Conservation (phyloP, 345 rosid species). For the Bruguiera parviflora region DNA sequence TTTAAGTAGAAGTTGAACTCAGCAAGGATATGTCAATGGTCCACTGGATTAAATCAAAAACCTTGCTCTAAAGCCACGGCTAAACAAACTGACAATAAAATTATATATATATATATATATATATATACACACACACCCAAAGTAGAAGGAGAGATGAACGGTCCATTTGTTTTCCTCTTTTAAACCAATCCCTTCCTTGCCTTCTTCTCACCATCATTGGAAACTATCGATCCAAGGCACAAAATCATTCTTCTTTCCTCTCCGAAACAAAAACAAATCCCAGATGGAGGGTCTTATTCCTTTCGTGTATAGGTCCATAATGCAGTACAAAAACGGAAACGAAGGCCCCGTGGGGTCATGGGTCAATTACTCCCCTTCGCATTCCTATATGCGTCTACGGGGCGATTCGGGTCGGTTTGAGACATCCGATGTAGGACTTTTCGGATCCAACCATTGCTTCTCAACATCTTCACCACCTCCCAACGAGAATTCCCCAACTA, state of each 20-base stretch:
- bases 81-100: slow-evolving; percentile 25
- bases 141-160: neutral
- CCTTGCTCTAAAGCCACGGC: slow-evolving; percentile 44
- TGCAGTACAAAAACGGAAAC: slow-evolving; percentile 51
- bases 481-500: slow-evolving; percentile 28
- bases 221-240: neutral
- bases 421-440: slow-evolving; percentile 37
- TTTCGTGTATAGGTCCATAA: slow-evolving; percentile 27
- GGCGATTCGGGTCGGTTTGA: slow-evolving; percentile 77
- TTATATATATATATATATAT: too few relatives aligned
- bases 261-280: slow-evolving; percentile 9
- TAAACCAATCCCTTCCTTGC: slow-evolving; percentile 17
- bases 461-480: slow-evolving; percentile 24
- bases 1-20: too few relatives aligned
- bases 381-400: slow-evolving; percentile 75
- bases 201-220: neutral
- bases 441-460: slow-evolving; percentile 42
- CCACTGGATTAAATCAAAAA: too few relatives aligned
- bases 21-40: too few relatives aligned
- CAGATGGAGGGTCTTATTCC: slow-evolving; percentile 61
- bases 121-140: neutral
- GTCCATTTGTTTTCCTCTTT: slow-evolving; percentile 6
- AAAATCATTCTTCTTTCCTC: slow-evolving; percentile 1
- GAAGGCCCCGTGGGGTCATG: slow-evolving; percentile 39
- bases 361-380: slow-evolving; percentile 57